These are phyloP conservation scores for Rhododendron kiyosumense DNA, from an alignment of 148 eudicot genomes.

Conservation along the genomic window DNA sequence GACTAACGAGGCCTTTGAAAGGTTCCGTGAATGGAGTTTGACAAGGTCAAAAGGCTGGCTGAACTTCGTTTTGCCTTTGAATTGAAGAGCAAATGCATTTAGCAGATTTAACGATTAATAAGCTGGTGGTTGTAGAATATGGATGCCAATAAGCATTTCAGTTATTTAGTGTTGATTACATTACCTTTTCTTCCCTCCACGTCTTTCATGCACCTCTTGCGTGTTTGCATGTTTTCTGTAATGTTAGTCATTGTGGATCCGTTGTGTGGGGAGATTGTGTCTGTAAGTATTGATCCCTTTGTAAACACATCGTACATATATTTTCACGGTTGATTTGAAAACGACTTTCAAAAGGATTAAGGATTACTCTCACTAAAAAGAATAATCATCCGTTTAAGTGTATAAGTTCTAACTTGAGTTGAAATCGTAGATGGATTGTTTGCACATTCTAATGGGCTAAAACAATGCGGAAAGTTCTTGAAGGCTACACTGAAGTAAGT, in stretches of 20 bases:
- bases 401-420: conserved; percentile 38
- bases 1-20: too few relatives aligned
- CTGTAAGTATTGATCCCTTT: neutral
- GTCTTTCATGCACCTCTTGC: neutral
- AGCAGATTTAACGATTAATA: neutral
- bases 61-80: neutral
- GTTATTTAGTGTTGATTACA: neutral
- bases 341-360: neutral
- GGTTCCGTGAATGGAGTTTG: neutral
- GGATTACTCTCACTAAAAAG: neutral
- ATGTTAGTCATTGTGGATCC: neutral
- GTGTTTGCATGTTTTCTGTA: neutral
- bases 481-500: conserved; percentile 38
- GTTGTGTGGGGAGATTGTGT: neutral
- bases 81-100: neutral
- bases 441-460: conserved; percentile 46
- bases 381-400: conserved; percentile 18
- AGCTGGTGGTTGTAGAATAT: neutral
- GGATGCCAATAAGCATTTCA: neutral
- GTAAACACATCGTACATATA: neutral
- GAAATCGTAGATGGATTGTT: conserved; percentile 52
- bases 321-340: neutral
- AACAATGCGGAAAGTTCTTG: conserved; percentile 44
- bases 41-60: neutral
- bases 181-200: neutral